Conservation (phyloP, 345 rosid genomes). For the Cardamine occulta region DNA sequence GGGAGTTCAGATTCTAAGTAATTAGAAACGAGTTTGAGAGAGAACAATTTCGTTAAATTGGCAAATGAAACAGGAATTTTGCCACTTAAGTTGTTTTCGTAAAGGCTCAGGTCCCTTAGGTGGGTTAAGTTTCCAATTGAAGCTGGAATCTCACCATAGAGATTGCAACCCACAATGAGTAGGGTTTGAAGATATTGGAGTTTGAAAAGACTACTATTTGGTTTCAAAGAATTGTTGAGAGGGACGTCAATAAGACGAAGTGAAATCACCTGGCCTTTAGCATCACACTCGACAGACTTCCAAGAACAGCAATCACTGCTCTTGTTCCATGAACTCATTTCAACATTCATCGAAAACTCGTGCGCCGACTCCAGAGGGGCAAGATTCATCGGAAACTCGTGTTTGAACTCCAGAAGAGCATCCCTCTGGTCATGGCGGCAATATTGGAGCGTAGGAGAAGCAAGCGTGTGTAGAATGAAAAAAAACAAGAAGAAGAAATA, state of each 20-base stretch:
- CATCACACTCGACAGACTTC: too few species aligned
- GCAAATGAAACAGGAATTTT: not conserved
- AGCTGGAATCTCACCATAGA: constrained; percentile 4
- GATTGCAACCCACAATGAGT: fast-evolving
- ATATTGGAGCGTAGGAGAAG: not conserved
- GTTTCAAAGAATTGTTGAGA: not conserved
- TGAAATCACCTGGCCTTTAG: too few species aligned
- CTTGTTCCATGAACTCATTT: too few species aligned
- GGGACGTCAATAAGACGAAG: too few species aligned
- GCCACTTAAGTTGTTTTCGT: not conserved
- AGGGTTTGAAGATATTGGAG: not conserved
- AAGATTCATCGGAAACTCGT: not conserved
- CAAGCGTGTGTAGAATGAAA: not conserved
- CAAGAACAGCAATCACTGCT: too few species aligned
- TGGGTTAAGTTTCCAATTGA: constrained; percentile 1
- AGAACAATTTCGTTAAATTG: not conserved
- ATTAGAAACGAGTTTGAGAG: not conserved
- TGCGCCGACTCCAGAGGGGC: too few species aligned
- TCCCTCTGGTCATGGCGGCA: not conserved
- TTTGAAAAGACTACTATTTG: constrained; percentile 1
- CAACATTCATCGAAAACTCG: not conserved
- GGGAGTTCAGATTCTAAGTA: not conserved
- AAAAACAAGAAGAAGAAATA: not conserved
- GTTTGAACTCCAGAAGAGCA: not conserved
- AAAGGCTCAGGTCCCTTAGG: not conserved